phyloP scores from a whole-genome alignment of 2,329 filamentous ascomycete genomes.

The Daldinia sp. region DNA sequence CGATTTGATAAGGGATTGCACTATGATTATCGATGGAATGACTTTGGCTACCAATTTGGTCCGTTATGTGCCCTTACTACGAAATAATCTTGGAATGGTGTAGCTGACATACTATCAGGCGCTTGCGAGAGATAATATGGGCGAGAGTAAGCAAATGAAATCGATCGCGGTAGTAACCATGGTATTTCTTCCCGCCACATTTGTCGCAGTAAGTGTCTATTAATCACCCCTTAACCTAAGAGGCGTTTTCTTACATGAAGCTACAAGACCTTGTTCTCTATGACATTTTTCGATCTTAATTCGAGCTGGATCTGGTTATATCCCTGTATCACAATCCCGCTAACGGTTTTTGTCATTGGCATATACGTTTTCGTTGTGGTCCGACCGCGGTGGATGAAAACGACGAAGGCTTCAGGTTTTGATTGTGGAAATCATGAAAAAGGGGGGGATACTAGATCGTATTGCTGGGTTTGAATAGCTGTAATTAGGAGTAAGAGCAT shows the following conservation, averaged over 20 bases:
- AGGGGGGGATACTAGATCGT: not conserved
- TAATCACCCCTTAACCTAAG: not conserved
- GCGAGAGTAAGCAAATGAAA: conserved; percentile 44
- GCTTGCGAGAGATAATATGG: conserved; percentile 8
- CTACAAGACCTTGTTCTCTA: conserved; percentile 37
- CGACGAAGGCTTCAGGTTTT: not conserved
- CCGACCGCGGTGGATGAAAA: not conserved
- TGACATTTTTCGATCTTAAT: conserved; percentile 37
- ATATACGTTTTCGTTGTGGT: not conserved
- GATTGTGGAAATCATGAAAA: not conserved
- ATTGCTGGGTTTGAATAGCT: not conserved
- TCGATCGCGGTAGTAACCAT: conserved; percentile 42
- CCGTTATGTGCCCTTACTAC: conserved; percentile 14
- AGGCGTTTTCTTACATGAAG: not conserved
- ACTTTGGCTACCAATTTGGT: conserved; percentile 52
- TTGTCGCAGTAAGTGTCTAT: conserved; percentile 29
- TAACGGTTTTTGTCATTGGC: conserved; percentile 3
- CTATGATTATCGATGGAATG: conserved; percentile 51
- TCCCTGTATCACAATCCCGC: conserved; percentile 15
- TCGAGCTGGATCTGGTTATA: conserved; percentile 35
- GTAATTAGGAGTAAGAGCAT: too few species aligned
- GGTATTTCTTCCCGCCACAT: conserved; percentile 38
- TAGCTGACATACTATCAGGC: not conserved
- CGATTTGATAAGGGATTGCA: conserved; percentile 51
- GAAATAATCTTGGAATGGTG: not conserved